Percentiles rank a stretch among this genome's conserved stretches.
Evolutionary conservation across 352 stramenopile species (phyloP).

Genomic region (Elongisporangium anandrum): DNA sequence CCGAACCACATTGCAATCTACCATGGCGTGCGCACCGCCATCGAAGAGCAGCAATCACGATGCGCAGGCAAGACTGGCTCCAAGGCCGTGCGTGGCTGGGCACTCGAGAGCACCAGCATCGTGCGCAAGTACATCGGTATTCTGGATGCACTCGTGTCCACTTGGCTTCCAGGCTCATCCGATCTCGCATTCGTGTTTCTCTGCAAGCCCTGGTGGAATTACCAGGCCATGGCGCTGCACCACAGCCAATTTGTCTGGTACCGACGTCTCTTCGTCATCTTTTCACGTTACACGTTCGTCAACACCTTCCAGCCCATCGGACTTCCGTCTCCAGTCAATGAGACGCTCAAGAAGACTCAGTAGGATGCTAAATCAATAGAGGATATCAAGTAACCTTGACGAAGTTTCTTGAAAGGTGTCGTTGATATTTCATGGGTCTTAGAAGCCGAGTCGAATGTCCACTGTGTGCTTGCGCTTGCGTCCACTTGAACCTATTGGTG

Average conservation of each 20-base stretch:
- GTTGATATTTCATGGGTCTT: conserved; percentile 1
- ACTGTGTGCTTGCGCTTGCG: conserved; percentile 37
- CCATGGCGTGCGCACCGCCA: conserved; percentile 42
- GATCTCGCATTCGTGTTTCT: conserved; percentile 53
- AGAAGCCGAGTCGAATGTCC: conserved; percentile 40
- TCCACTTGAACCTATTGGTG: conserved; percentile 10
- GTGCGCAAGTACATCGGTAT: conserved; percentile 88
- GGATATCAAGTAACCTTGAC: not conserved
- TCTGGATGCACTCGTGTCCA: conserved; percentile 60
- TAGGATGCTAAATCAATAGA: conserved; percentile 32
- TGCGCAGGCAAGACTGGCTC: conserved; percentile 13
- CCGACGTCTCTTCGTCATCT: conserved; percentile 93
- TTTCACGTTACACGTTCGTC: conserved; percentile 94
- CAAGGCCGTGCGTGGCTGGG: conserved; percentile 43
- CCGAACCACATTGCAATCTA: conserved; percentile 89
- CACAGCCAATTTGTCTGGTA: conserved; percentile 96
- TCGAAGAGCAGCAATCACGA: conserved; percentile 36
- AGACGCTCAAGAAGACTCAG: conserved; percentile 21
- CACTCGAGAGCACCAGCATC: conserved; percentile 68
- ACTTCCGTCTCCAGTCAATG: not conserved
- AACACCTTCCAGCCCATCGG: conserved; percentile 77
- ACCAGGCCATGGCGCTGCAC: conserved; percentile 91
- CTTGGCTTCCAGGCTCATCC: conserved; percentile 18
- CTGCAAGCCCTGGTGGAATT: conserved; percentile 70
- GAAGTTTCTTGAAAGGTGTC: not conserved